Base-by-base conservation (phyloP, 768 basidiomycete species). In the Roridomyces roridus region DNA sequence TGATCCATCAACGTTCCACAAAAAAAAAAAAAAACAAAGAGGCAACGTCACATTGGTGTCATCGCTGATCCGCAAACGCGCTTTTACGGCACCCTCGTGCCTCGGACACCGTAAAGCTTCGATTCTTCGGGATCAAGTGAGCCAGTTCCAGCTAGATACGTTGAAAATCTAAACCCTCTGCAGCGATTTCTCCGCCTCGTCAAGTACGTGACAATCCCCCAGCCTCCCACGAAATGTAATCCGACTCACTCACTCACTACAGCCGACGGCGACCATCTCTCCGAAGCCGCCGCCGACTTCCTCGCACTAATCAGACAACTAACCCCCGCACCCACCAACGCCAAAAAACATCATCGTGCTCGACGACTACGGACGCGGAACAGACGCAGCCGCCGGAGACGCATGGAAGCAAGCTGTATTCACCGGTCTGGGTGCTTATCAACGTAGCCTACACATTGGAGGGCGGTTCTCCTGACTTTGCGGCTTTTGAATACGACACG, bases 81-180 rank as follows among this genome's bases (percentile, higher is more conserved):
- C n/a, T n/a, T n/a, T n/a, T n/a, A n/a, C n/a, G n/a, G n/a, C n/a
- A n/a, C n/a, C n/a, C n/a, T n/a, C n/a, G n/a, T n/a, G n/a, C n/a
- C n/a, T n/a, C n/a, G n/a, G n/a, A n/a, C n/a, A n/a, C n/a, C n/a
- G n/a, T n/a, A n/a, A n/a, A n/a, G n/a, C n/a, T n/a, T n/a, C n/a
- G n/a, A n/a, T 85, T 85, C 64, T 83, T 84, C 55, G 83, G 83
- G 10, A 85, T 83, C 51, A 84, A 82, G 80, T 81, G 51, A 49
- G 78, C 60, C n/a, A 15, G 10, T 11, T 12, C 15, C 25, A n/a
- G 23, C 6, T 10, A 15, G 11, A 20, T 31, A n/a, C n/a, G n/a
- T n/a, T n/a, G 8, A 37, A 18, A 8, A 29, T 15, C 34, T 25
- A 12, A 45, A 47, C 65, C 44, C 2, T 24, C 26, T 45, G 15